Percentiles rank a stretch among this genome's conserved stretches.
Evolutionary conservation across 2,329 filamentous ascomycete genomes (phyloP).

Genomic region (Beauveria pseudobassiana): DNA sequence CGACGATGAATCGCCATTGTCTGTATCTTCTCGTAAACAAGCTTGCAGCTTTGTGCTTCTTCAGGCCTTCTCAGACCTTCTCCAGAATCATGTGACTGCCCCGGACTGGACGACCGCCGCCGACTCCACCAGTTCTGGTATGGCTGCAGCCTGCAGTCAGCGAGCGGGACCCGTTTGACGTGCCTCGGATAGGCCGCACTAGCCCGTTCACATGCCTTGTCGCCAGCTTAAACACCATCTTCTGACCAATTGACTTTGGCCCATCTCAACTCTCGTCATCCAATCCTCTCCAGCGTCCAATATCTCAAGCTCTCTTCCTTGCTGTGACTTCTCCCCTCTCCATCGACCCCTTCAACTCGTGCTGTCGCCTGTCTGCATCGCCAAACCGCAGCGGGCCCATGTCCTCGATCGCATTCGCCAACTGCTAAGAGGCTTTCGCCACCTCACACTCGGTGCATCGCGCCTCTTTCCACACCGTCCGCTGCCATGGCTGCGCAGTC

Average conservation of each 20-base stretch:
- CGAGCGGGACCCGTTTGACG: conserved; percentile 9
- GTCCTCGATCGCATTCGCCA: conserved; percentile 6
- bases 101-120: background rate
- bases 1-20: background rate
- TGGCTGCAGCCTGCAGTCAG: conserved; percentile 5
- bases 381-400: conserved; percentile 3
- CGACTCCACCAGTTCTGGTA: background rate
- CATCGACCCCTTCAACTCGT: background rate
- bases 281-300: background rate
- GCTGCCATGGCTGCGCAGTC: conserved; percentile 76
- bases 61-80: background rate
- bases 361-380: background rate
- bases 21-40: background rate
- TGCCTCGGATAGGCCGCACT: conserved; percentile 11
- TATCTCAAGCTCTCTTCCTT: background rate
- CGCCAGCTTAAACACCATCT: background rate
- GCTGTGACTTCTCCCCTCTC: background rate
- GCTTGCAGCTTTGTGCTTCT: background rate
- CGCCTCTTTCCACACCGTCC: background rate
- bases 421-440: background rate
- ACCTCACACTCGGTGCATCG: background rate
- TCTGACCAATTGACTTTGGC: background rate
- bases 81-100: conserved; percentile 12
- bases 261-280: background rate
- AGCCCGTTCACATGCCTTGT: conserved; percentile 10